Conservation (phyloP, 306 rosid genomes). For the Abrus precatorius region DNA sequence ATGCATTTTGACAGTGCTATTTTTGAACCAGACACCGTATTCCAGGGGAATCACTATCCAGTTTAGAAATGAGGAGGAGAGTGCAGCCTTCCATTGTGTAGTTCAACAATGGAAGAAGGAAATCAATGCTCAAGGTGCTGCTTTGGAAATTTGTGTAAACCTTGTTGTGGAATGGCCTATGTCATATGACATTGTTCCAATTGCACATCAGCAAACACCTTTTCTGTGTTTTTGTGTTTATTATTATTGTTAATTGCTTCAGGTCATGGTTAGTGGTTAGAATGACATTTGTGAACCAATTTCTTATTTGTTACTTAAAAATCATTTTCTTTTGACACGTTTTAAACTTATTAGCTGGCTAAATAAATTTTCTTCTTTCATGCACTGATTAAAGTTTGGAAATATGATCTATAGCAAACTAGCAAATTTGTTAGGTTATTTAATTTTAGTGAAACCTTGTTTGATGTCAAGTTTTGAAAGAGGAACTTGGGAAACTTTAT, state of each 20-base stretch:
- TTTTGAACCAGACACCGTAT: slow-evolving; percentile 68
- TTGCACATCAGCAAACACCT: background rate
- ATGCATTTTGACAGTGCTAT: slow-evolving; percentile 43
- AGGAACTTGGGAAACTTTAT: slow-evolving; percentile 14
- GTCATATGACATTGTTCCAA: background rate
- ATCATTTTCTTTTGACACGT: background rate
- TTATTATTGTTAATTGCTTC: background rate
- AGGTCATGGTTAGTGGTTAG: slow-evolving; percentile 15
- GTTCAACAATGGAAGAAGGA: slow-evolving; percentile 81
- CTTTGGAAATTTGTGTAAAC: slow-evolving; percentile 41
- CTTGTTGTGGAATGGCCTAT: background rate
- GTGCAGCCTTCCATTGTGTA: slow-evolving; percentile 72
- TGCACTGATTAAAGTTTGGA: background rate
- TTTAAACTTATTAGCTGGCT: slow-evolving; percentile 3
- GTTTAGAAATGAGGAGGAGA: slow-evolving; percentile 81
- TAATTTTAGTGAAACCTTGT: slow-evolving; percentile 29
- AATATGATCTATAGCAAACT: background rate
- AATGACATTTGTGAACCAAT: background rate
- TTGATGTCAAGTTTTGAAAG: background rate
- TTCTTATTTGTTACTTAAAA: background rate
- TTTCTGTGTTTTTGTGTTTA: background rate
- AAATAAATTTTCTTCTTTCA: slow-evolving; percentile 22
- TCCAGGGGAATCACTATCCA: slow-evolving; percentile 69
- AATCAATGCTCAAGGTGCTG: slow-evolving; percentile 69
- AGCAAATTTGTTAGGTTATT: slow-evolving; percentile 1